Conservation (phyloP, 2,329 filamentous ascomycete species). For the Trichoderma sp. region DNA sequence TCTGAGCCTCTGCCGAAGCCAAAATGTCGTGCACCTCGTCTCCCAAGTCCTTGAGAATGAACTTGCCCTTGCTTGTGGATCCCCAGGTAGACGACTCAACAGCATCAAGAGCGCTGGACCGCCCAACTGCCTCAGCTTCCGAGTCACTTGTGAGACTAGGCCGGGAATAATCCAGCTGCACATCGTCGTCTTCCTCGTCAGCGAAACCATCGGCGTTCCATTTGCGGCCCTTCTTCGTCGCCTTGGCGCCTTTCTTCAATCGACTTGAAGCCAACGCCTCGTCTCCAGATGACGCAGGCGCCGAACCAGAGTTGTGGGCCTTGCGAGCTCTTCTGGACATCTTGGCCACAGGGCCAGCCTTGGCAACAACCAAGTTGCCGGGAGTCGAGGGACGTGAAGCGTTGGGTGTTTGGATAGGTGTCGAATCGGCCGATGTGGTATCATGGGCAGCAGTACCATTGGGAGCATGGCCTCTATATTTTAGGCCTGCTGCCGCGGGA, state of each 20-base stretch:
- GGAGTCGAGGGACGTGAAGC: conserved; percentile 81
- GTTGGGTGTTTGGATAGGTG: conserved; percentile 69
- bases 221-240: conserved; percentile 86
- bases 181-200: conserved; percentile 72
- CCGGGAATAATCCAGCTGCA: conserved; percentile 87
- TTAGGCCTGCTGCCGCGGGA: conserved; percentile 41
- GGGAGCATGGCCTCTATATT: conserved; percentile 42
- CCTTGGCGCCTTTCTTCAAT: conserved; percentile 54
- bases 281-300: conserved; percentile 78
- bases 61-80: conserved; percentile 83
- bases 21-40: conserved; percentile 92
- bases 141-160: conserved; percentile 56
- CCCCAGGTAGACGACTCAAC: conserved; percentile 84
- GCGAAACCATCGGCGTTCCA: conserved; percentile 91
- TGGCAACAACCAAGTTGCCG: conserved; percentile 66
- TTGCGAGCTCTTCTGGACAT: conserved; percentile 79
- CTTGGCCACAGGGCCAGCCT: conserved; percentile 72
- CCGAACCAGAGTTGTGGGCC: conserved; percentile 64
- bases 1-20: conserved; percentile 72
- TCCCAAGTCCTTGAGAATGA: conserved; percentile 88
- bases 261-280: conserved; percentile 62
- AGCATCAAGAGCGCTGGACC: conserved; percentile 65
- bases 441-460: conserved; percentile 36
- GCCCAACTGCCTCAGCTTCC: conserved; percentile 50
- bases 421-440: conserved; percentile 63